Evolutionary conservation across 2,329 filamentous ascomycete genomes (phyloP).

Genomic region (Verticillium nonalfalfae): DNA sequence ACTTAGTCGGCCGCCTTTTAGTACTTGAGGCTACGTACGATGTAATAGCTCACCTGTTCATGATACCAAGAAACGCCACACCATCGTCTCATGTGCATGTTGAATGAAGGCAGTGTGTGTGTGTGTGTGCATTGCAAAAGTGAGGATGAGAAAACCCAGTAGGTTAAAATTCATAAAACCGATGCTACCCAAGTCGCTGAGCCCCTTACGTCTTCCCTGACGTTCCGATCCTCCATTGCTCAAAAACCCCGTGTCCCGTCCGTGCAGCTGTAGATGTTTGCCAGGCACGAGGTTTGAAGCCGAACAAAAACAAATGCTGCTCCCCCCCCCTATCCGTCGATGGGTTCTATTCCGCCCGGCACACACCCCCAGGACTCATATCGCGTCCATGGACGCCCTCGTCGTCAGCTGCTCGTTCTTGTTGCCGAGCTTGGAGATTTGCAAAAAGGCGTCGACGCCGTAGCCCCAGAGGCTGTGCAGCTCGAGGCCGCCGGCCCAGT

Average conservation of each 20-base stretch:
- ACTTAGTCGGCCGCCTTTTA: background rate
- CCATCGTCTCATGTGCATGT: too few species aligned
- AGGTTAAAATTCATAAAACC: background rate
- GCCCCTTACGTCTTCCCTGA: too few species aligned
- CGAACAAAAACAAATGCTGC: too few species aligned
- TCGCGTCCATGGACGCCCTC: slow-evolving; percentile 69
- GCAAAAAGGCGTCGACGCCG: slow-evolving; percentile 90
- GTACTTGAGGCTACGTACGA: slow-evolving; percentile 24
- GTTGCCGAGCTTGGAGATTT: slow-evolving; percentile 94
- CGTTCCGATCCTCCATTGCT: too few species aligned
- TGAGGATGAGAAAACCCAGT: too few species aligned
- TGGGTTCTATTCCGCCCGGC: background rate
- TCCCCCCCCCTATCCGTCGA: too few species aligned
- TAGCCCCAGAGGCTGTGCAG: slow-evolving; percentile 92
- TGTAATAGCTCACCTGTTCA: slow-evolving; percentile 38
- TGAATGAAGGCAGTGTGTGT: too few species aligned
- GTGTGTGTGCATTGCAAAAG: background rate
- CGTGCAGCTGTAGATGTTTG: too few species aligned
- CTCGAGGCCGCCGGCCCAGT: slow-evolving; percentile 91
- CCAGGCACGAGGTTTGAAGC: too few species aligned
- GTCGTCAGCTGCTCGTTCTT: slow-evolving; percentile 92
- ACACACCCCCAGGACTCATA: slow-evolving; percentile 35
- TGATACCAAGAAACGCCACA: slow-evolving; percentile 32
- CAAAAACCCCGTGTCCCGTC: too few species aligned
- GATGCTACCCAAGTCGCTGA: too few species aligned